A percentile compares a stretch with the other conserved stretches of the same genome.
Conservation (phyloP, 2,329 filamentous ascomycete species). For the Monosporascus sp. region DNA sequence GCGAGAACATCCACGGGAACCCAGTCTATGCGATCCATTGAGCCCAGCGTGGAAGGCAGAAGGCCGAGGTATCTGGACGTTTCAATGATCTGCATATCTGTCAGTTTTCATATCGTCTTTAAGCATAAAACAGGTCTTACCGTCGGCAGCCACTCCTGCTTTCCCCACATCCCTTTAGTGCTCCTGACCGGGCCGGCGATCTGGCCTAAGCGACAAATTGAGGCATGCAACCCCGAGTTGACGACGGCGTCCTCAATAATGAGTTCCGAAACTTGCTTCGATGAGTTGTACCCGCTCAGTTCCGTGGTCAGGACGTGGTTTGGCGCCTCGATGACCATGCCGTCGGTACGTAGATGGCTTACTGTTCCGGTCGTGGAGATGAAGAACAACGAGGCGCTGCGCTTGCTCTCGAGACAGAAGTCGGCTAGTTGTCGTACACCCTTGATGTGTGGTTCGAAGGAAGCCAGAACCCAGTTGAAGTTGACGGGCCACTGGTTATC, state of each 20-base stretch:
- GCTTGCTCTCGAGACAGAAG: conserved; percentile 2
- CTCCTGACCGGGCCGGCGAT: conserved; percentile 3
- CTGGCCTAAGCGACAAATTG: conserved; percentile 3
- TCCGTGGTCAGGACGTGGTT: conserved; percentile 2
- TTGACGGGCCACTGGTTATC: conserved; percentile 37
- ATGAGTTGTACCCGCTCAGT: conserved; percentile 5
- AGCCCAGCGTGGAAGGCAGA: conserved; percentile 5
- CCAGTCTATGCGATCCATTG: conserved; percentile 3
- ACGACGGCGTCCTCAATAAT: conserved; percentile 1
- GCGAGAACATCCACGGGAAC: conserved; percentile 4
- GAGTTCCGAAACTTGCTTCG: conserved; percentile 6
- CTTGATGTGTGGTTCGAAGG: conserved; percentile 29
- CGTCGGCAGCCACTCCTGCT: conserved; percentile 4
- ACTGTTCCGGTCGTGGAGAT: conserved; percentile 6
- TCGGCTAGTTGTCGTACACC: conserved; percentile 32
- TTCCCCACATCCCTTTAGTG: conserved; percentile 4
- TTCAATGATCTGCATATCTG: not conserved
- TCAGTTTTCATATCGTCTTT: not conserved
- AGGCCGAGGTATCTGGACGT: conserved; percentile 4
- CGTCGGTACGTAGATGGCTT: not conserved
- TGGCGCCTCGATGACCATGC: conserved; percentile 3
- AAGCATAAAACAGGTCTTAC: not conserved
- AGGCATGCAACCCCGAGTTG: conserved; percentile 2
- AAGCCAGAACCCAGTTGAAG: conserved; percentile 24
- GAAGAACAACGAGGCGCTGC: conserved; percentile 4